Conservation (phyloP, 139 green algal genomes). For the Eudorina sp. region DNA sequence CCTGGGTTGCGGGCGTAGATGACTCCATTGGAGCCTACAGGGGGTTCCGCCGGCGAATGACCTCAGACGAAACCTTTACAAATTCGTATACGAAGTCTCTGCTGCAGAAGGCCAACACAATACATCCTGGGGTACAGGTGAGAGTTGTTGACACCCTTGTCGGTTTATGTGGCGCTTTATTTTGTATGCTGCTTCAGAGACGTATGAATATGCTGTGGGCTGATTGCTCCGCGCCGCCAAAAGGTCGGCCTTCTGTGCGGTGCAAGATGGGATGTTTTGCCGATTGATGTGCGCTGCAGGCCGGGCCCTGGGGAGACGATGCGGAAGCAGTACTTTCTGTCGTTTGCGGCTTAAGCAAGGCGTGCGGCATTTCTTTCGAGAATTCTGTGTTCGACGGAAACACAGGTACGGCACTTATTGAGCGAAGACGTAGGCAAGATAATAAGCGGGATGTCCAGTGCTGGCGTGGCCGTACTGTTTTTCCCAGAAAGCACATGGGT, state of each 20-base stretch:
- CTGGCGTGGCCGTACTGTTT: background rate
- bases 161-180: background rate
- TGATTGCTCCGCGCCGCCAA: no score
- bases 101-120: background rate
- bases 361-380: background rate
- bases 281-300: background rate
- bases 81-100: background rate
- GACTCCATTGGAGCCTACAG: background rate
- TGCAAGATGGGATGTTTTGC: no score
- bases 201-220: background rate
- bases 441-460: no score
- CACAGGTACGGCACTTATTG: background rate
- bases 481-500: background rate
- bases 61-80: background rate
- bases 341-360: background rate
- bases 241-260: no score
- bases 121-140: background rate
- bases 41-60: background rate
- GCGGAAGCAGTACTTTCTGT: conserved; percentile 11
- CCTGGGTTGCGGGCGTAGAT: background rate
- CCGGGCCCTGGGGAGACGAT: conserved; percentile 25
- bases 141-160: background rate
- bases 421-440: background rate
- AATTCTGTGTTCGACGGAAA: background rate
- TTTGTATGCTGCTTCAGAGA: background rate